phyloP scores from a whole-genome alignment of 2,329 filamentous ascomycete species.

The Tolypocladium amazonense region DNA sequence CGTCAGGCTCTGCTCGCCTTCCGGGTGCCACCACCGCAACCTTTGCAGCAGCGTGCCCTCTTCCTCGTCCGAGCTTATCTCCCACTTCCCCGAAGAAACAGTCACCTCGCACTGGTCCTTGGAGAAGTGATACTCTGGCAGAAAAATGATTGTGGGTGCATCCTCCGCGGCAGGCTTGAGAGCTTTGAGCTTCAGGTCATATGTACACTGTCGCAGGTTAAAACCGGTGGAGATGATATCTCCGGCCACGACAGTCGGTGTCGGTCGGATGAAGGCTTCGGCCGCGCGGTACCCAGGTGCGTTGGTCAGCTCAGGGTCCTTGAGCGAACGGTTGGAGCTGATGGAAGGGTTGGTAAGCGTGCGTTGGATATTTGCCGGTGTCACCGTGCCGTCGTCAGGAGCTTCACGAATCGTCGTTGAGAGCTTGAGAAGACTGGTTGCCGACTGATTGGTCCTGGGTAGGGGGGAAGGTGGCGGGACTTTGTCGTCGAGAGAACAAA shows the following conservation, averaged over 20 bases:
- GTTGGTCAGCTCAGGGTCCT: slow-evolving; percentile 47
- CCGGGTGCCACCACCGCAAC: slow-evolving; percentile 86
- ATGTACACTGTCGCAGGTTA: slow-evolving; percentile 68
- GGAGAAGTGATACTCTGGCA: slow-evolving; percentile 91
- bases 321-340: slow-evolving; percentile 42
- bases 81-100: slow-evolving; percentile 82
- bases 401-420: slow-evolving; percentile 17
- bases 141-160: slow-evolving; percentile 68
- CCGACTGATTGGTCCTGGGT: slow-evolving; percentile 35
- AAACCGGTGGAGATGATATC: slow-evolving; percentile 64
- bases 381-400: slow-evolving; percentile 49
- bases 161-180: slow-evolving; percentile 47
- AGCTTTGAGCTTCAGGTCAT: slow-evolving; percentile 60
- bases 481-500: slow-evolving; percentile 76
- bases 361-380: slow-evolving; percentile 64
- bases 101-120: slow-evolving; percentile 59
- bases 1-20: slow-evolving; percentile 70
- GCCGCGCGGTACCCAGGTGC: slow-evolving; percentile 74
- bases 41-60: slow-evolving; percentile 62
- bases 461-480: slow-evolving; percentile 41
- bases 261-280: slow-evolving; percentile 84
- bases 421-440: slow-evolving; percentile 24
- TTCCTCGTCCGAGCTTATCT: slow-evolving; percentile 63
- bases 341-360: slow-evolving; percentile 60
- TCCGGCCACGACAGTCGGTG: slow-evolving; percentile 66